Conservation (phyloP, 495 filamentous ascomycete species). For the Trichoderma asperelloides region DNA sequence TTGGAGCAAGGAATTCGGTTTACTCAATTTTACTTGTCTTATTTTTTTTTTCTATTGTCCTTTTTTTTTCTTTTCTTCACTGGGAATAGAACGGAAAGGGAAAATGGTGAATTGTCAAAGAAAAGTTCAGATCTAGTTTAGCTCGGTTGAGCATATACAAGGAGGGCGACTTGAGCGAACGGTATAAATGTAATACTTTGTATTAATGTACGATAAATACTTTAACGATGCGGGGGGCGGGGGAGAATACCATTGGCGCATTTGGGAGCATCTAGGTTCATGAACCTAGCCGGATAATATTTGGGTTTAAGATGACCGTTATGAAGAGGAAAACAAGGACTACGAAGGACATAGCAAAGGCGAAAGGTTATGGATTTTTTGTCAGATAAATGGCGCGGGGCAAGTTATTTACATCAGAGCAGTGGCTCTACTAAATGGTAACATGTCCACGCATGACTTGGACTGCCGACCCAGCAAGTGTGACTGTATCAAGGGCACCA, state of each 20-base stretch:
- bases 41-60: neutral
- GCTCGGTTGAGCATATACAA: neutral
- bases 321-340: neutral
- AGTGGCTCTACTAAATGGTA: slow-evolving; percentile 14
- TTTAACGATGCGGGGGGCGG: neutral
- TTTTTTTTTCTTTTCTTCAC: neutral
- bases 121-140: neutral
- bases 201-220: slow-evolving; percentile 5
- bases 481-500: slow-evolving; percentile 41
- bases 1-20: neutral
- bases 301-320: neutral
- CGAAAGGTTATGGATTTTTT: neutral
- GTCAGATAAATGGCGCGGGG: neutral
- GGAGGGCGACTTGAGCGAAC: neutral
- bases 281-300: neutral
- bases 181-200: slow-evolving; percentile 6
- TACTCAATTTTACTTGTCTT: neutral
- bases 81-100: neutral
- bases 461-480: slow-evolving; percentile 48
- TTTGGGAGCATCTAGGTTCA: neutral
- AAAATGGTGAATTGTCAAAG: slow-evolving; percentile 2
- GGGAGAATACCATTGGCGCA: neutral
- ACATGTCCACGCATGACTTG: slow-evolving; percentile 45
- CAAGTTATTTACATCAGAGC: slow-evolving; percentile 6
- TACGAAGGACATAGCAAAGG: neutral